Percentiles rank a stretch among this genome's conserved stretches.
Evolutionary conservation across 1,139 yeast genomes (phyloP).

Genomic region (Pichia sp.): DNA sequence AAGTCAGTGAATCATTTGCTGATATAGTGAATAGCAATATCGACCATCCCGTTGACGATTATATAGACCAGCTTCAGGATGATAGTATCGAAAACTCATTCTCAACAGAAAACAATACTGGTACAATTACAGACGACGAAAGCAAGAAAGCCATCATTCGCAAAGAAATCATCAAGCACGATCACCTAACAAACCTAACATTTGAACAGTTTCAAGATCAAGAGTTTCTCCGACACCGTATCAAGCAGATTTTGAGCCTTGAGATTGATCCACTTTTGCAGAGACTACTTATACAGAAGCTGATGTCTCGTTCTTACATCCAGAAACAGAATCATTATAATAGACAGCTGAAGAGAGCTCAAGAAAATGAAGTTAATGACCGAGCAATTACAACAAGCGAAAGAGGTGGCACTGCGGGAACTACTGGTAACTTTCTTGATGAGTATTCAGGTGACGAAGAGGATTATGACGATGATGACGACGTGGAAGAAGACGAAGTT

Average conservation of each 20-base stretch:
- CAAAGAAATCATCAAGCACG: conserved; percentile 17
- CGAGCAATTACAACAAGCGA: conserved; percentile 38
- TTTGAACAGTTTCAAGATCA: conserved; percentile 48
- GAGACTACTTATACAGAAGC: conserved; percentile 56
- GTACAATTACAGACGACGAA: neutral
- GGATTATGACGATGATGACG: conserved; percentile 19
- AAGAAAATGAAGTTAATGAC: conserved; percentile 14
- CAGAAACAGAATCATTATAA: conserved; percentile 36
- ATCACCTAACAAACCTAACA: conserved; percentile 30
- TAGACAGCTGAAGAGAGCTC: conserved; percentile 37
- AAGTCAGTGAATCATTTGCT: conserved; percentile 42
- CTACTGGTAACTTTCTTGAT: conserved; percentile 17
- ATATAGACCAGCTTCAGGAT: conserved; percentile 14
- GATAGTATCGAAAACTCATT: neutral
- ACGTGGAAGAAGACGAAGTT: conserved; percentile 26
- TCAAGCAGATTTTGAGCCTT: conserved; percentile 47
- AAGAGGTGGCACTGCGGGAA: conserved; percentile 20
- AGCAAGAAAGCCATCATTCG: neutral
- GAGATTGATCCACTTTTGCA: conserved; percentile 46
- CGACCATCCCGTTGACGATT: conserved; percentile 41
- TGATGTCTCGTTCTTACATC: conserved; percentile 71
- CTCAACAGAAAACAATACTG: neutral
- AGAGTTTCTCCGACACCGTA: conserved; percentile 45
- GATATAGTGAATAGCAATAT: conserved; percentile 44
- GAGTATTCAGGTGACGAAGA: conserved; percentile 21